A percentile compares a stretch with the other conserved stretches of the same genome.
phyloP scores from a whole-genome alignment of 2,329 filamentous ascomycete species.

The Lizonia empirigonia region DNA sequence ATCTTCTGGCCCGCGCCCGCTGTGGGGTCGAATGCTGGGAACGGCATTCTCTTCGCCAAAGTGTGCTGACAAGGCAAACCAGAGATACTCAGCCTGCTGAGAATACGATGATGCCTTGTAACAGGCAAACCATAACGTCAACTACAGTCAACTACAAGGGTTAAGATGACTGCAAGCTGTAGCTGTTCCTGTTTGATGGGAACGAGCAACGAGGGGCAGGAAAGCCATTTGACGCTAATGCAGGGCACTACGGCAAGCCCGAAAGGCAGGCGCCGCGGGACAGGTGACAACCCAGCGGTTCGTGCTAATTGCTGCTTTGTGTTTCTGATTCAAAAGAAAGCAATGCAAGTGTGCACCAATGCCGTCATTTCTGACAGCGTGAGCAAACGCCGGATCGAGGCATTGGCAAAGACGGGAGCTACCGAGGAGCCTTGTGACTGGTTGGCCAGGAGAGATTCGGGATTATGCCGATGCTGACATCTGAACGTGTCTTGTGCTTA shows the following conservation, averaged over 20 bases:
- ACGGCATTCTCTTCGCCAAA: neutral
- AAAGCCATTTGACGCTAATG: slow-evolving; percentile 9
- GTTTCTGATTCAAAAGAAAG: neutral
- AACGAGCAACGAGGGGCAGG: slow-evolving; percentile 4
- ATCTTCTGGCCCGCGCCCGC: slow-evolving; percentile 9
- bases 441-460: slow-evolving; percentile 6
- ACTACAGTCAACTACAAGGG: slow-evolving; percentile 5
- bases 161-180: neutral
- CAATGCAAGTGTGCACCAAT: neutral
- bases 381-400: neutral
- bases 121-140: slow-evolving; percentile 5
- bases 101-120: neutral
- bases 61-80: neutral
- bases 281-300: slow-evolving; percentile 2
- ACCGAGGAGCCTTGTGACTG: neutral
- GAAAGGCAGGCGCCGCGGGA: slow-evolving; percentile 5
- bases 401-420: slow-evolving; percentile 2
- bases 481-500: slow-evolving; percentile 3
- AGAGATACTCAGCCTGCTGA: neutral
- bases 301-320: neutral
- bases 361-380: neutral
- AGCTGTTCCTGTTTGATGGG: slow-evolving; percentile 3
- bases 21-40: slow-evolving; percentile 13
- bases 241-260: slow-evolving; percentile 12
- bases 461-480: slow-evolving; percentile 8